phyloP scores from a whole-genome alignment of 805 yeast genomes.

The fission yeast (Schizosaccharomyces pombe) region DNA sequence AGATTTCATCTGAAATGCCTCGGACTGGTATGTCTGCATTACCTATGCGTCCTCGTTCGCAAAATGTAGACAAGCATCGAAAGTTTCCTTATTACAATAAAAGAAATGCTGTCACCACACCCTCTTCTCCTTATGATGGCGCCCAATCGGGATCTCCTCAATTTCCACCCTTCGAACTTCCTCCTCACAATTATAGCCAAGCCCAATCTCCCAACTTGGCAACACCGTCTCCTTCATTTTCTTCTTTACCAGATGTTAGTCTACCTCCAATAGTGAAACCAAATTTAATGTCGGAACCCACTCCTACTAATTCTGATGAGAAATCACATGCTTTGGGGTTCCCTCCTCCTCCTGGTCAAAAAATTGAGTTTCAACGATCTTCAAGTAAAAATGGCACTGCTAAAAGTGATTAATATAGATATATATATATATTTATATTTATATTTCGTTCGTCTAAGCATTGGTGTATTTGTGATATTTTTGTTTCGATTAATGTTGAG shows the following conservation, averaged over 20 bases:
- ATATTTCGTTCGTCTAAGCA: neutral
- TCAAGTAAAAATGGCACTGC: neutral
- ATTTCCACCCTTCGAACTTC: neutral
- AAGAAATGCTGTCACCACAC: neutral
- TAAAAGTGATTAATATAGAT: no score
- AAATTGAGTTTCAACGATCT: slow-evolving; percentile 2
- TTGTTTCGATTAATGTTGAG: neutral
- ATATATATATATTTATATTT: neutral
- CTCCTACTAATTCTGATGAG: neutral
- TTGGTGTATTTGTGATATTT: neutral
- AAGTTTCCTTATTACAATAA: neutral
- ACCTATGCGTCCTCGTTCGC: neutral
- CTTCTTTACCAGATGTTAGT: neutral
- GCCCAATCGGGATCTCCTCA: no score
- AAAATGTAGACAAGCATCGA: neutral
- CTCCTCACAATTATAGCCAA: neutral
- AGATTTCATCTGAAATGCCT: neutral
- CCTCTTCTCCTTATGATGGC: neutral
- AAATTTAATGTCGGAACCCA: neutral
- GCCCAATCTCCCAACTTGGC: slow-evolving; percentile 1
- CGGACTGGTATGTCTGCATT: neutral
- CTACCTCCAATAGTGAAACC: neutral
- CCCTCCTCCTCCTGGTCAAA: neutral
- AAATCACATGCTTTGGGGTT: slow-evolving; percentile 1
- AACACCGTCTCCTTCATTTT: neutral